A percentile compares a stretch with the other conserved stretches of the same genome.
Conservation (phyloP, 768 basidiomycete species). For the Lyophyllum semitale region DNA sequence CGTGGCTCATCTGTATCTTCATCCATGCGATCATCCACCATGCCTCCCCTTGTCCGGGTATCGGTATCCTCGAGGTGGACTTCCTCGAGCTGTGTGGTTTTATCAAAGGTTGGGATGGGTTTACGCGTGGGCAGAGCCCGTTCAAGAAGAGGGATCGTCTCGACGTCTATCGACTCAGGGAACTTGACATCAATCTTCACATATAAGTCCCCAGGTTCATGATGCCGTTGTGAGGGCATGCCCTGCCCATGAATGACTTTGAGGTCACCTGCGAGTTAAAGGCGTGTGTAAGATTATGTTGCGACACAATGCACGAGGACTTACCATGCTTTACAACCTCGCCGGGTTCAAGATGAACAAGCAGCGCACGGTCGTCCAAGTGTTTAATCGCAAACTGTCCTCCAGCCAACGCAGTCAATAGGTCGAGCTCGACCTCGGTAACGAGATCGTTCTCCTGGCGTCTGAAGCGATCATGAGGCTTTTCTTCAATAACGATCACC, state of each 20-base stretch:
- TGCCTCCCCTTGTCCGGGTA: conserved; percentile 54
- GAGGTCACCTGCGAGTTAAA: conserved; percentile 59
- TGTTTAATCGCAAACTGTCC: conserved; percentile 90
- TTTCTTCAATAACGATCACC: conserved; percentile 92
- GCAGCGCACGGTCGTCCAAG: conserved; percentile 87
- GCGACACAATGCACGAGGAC: conserved; percentile 25
- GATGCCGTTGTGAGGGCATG: conserved; percentile 98
- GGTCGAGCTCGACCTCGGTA: conserved; percentile 86
- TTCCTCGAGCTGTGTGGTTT: conserved; percentile 76
- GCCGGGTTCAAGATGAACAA: conserved; percentile 84
- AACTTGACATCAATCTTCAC: conserved; percentile 87
- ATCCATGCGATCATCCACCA: conserved; percentile 85
- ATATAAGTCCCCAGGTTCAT: conserved; percentile 93
- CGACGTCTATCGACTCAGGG: conserved; percentile 77
- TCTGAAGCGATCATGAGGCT: conserved; percentile 85
- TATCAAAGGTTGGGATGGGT: conserved; percentile 65
- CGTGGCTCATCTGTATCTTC: conserved; percentile 91
- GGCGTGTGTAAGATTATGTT: conserved; percentile 4
- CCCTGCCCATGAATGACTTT: conserved; percentile 95
- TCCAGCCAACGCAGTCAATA: conserved; percentile 91
- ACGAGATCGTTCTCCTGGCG: conserved; percentile 87
- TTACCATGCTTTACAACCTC: conserved; percentile 92
- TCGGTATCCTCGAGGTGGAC: conserved; percentile 81
- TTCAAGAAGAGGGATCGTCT: conserved; percentile 74
- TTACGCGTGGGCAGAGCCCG: conserved; percentile 80